Evolutionary conservation across 495 filamentous ascomycete species (phyloP), one percentile per base, ranked within the genome.

Genomic region (Halenospora varia): DNA sequence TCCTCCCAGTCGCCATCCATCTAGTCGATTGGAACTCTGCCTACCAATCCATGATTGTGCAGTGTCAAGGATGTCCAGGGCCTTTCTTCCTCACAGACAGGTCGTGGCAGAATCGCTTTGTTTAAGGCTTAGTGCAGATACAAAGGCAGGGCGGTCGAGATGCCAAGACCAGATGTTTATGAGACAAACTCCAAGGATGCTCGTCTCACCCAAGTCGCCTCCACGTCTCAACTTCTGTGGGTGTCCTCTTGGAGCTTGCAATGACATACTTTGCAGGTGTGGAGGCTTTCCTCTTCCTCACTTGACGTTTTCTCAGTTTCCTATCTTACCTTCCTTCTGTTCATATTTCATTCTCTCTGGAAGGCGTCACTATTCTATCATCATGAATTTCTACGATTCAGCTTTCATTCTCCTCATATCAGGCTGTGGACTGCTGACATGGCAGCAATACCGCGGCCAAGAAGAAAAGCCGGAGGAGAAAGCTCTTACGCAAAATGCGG

Each of bases 1-100:
- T 88, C 81, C 62, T 82, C 80, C 84, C 83, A 86, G 66, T 86
- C 84, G 56, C 72, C 73, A 63, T 82, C 29, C 29, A 35, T 35
- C 4, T 35, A 35, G 29, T 35, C 29, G 29, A 35, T 35, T 35
- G 4, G 29, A 13, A 13, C 29, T 13, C 29, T 35, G 25, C 9
- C 53, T 60, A 60, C 56, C 61, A 63, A 53, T 56, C 61, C 61
- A 63, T 63, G 50, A 48, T 42, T 50, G 42, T 35, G 29, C 13
- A 4, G 29, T 35, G 29, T 35, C 29, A 35, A 35, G 29, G 13
- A 35, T 35, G 29, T 4, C 29, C 13, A n/a, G n/a, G 29, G 29
- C 29, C 29, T 35, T 35, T 13, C 29, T 35, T 35, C n/a, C n/a
- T n/a, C n/a, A n/a, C n/a, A n/a, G n/a, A n/a, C n/a, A n/a, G n/a